Evolutionary conservation across 169 alveolate species (phyloP).

Genomic region (Besnoitia besnoiti): DNA sequence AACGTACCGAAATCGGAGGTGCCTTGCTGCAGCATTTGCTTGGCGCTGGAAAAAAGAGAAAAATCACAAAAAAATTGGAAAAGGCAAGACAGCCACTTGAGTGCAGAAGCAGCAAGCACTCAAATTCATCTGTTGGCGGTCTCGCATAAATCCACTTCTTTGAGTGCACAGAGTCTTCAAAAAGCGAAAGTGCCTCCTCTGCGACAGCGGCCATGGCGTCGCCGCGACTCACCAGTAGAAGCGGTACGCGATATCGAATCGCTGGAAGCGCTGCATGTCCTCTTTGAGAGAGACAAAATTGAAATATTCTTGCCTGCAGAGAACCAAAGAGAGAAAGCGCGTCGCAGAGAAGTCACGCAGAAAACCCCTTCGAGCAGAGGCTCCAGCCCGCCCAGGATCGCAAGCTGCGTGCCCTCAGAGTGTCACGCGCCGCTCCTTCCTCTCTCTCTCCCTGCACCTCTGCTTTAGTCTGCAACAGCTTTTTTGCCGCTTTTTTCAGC

Average conservation of each 20-base stretch:
- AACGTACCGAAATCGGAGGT: neutral
- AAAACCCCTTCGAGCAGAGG: too few relatives aligned
- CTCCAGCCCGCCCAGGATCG: too few relatives aligned
- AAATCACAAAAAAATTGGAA: neutral
- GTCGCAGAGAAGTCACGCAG: too few relatives aligned
- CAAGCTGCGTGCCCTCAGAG: too few relatives aligned
- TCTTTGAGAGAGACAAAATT: constrained; percentile 44
- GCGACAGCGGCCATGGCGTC: neutral
- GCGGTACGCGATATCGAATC: constrained; percentile 60
- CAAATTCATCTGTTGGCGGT: too few relatives aligned
- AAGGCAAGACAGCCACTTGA: neutral
- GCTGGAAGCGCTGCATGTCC: constrained; percentile 41
- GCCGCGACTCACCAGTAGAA: constrained; percentile 35
- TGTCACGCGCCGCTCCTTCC: neutral
- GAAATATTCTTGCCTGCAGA: constrained; percentile 58
- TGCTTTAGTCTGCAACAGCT: too few relatives aligned
- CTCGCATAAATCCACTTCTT: too few relatives aligned
- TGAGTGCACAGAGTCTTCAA: too few relatives aligned
- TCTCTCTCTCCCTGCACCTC: neutral
- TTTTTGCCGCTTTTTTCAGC: too few relatives aligned
- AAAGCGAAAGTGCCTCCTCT: neutral
- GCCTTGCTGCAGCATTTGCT: neutral
- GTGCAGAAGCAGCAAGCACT: neutral
- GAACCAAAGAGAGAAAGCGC: too few relatives aligned
- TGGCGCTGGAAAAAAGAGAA: neutral